Percentiles rank a stretch among this genome's conserved stretches.
Conservation (phyloP, 1,284 basidiomycete species). For the Ceratobasidium theobromae region DNA sequence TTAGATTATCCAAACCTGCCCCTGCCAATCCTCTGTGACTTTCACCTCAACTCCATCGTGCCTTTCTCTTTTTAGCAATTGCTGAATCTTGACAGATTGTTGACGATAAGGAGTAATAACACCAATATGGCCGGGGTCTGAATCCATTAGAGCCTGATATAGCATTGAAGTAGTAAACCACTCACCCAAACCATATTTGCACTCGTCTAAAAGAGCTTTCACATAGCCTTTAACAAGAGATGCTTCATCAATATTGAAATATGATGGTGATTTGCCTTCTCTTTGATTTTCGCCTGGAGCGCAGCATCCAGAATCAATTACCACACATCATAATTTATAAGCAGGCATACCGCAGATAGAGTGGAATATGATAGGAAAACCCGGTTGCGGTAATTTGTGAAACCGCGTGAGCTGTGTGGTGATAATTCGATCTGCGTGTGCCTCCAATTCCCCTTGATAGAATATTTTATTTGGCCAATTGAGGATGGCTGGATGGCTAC, state of each 20-base stretch:
- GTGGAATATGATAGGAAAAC: constrained; percentile 63
- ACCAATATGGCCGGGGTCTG: constrained; percentile 52
- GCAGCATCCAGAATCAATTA: neutral
- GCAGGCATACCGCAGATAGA: constrained; percentile 46
- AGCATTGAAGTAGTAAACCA: neutral
- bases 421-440: constrained; percentile 45
- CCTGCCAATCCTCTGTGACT: constrained; percentile 63
- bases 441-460: constrained; percentile 53
- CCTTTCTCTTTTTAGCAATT: constrained; percentile 42
- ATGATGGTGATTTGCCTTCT: constrained; percentile 62
- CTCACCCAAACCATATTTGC: constrained; percentile 44
- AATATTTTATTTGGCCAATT: constrained; percentile 58
- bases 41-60: constrained; percentile 52
- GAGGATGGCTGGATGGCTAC: constrained; percentile 58
- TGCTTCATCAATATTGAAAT: constrained; percentile 63
- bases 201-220: constrained; percentile 40
- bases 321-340: neutral
- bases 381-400: constrained; percentile 41
- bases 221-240: constrained; percentile 56
- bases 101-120: constrained; percentile 59
- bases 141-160: neutral
- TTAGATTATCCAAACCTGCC: constrained; percentile 50
- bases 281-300: constrained; percentile 53
- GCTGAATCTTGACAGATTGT: constrained; percentile 53
- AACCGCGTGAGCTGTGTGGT: constrained; percentile 45